Base-by-base conservation (phyloP, 2,329 filamentous ascomycete genomes). In the Xylaria sp. region DNA sequence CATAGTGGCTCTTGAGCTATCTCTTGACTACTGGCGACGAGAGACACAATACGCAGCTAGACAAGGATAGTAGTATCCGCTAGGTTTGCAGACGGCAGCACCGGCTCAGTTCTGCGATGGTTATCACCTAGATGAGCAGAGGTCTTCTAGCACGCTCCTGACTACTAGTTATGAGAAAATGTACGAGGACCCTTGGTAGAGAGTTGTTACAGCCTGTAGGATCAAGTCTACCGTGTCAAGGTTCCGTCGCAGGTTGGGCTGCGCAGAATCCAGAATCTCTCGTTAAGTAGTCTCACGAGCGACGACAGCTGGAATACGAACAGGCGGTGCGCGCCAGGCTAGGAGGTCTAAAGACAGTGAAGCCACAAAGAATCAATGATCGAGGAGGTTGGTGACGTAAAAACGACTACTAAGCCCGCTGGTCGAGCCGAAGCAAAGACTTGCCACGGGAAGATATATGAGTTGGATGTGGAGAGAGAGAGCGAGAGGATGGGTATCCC, bases 1-100 rank as follows among this genome's bases (percentile, higher is more conserved):
- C 88, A 92, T 92, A 78, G 71, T 81, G 77, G 62, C 62, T 68
- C 62, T 63, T 40, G 43, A 47, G 52, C 62, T 65, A 57, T 64
- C 52, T 63, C 63, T 61, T 56, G 68, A 69, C 62, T 63, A 67
- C 68, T 69, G 65, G 69, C 70, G 65, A 70, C 64, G 68, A 65
- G 66, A 64, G 60, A 35, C 40, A 70, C 67, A 68, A 68, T 69
- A 73, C 63, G 65, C 63, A 65, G 65, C 65, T 65, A 65, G 59
- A 50, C 58, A 60, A 56, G 62, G 63, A 68, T 61, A 70, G 65
- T 67, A 67, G 65, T 67, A 67, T 67, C 64, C 64, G 5, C 67
- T 52, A 64, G 58, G 66, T 54, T 64, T 65, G 69, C 64, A 59
- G 60, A 64, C 65, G 43, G 64, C 15, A 56, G 61, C n/a, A 25